These are phyloP conservation scores for Pseudogymnoascus sp. DNA, from an alignment of 2,329 filamentous ascomycete genomes.

Conservation along the genomic window DNA sequence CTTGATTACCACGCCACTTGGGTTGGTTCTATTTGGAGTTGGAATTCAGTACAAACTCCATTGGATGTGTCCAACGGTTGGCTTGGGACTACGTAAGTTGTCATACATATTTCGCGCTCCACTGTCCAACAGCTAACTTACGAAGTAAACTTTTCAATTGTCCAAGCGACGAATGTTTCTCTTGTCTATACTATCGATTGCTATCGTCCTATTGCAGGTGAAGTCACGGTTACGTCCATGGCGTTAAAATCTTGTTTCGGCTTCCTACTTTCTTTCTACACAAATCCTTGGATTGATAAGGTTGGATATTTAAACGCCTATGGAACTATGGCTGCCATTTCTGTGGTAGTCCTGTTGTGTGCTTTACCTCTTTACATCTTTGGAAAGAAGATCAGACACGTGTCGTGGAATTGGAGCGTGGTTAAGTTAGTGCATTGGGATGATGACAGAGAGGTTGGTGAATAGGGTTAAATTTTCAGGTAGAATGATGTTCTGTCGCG, in stretches of 20 bases:
- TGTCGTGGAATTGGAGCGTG: constrained; percentile 42
- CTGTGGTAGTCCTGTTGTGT: constrained; percentile 38
- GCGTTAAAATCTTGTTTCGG: constrained; percentile 51
- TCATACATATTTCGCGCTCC: constrained; percentile 23
- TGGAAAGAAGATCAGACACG: constrained; percentile 41
- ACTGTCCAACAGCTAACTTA: not conserved
- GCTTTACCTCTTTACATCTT: constrained; percentile 46
- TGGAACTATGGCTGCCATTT: constrained; percentile 51
- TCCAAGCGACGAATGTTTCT: constrained; percentile 47
- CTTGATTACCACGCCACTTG: constrained; percentile 42
- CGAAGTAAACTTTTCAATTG: constrained; percentile 48
- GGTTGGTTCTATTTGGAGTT: constrained; percentile 40
- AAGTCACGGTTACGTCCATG: constrained; percentile 45
- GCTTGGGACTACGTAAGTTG: constrained; percentile 44
- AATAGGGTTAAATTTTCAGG: constrained; percentile 29
- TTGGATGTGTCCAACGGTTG: constrained; percentile 51
- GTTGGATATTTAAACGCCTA: constrained; percentile 45
- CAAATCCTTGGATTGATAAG: constrained; percentile 48
- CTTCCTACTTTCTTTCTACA: constrained; percentile 53
- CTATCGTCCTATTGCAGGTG: constrained; percentile 50
- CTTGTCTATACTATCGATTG: constrained; percentile 52
- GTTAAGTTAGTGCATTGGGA: constrained; percentile 42
- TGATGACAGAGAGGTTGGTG: constrained; percentile 47
- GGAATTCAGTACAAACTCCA: constrained; percentile 40
- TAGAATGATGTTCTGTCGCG: too few species aligned